Base-by-base conservation (phyloP, 75 land plant species). In the Pseudotsuga menziesii region DNA sequence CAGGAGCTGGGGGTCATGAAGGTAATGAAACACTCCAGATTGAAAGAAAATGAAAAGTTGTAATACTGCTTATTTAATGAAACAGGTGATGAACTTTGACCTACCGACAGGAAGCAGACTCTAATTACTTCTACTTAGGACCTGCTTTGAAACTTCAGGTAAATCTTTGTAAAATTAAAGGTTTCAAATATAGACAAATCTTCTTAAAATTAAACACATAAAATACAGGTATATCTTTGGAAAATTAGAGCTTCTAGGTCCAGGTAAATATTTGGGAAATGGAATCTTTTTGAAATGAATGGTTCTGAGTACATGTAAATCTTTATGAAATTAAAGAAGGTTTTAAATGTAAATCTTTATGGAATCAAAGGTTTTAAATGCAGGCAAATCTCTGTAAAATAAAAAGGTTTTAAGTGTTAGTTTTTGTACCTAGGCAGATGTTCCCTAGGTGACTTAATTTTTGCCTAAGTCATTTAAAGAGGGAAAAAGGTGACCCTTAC, bases 1-100 rank as follows among this genome's bases (percentile, higher is more conserved):
- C 83, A 91, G 93, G 93, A 91, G 75, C 48, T 89, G 60, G 73
- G 75, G 26, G 85, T 89, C 9, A 75, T 91, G 87, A 84, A 87
- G 93, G 94, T 91, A 80, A 32, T 19, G 58, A 48, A 76, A 41
- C 32, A 22, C 3, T 22, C 25, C 39, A 56, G 58, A 1, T 25
- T 25, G 9, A 44, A 57, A 74, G 81, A 3, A 56, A 57, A 3
- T 39, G 54, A 4, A n/a, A 78, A 75, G 52, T 39, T 76, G 79
- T 32, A 64, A 64, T 15, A 13, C 16, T 39, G n/a, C n/a, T 35
- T 23, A 14, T 15, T 36, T n/a, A 20, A 41, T 19, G n/a, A 41
- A 5, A 39, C 78, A 86, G 88, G 87, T 87, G 39, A 26, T 89
- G 57, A 39, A 78, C 44, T 89, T 81, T 85, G 82, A 88, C 27